These are phyloP conservation scores for Leccinum obscurum DNA, from an alignment of 768 basidiomycete genomes.

Conservation along the genomic window DNA sequence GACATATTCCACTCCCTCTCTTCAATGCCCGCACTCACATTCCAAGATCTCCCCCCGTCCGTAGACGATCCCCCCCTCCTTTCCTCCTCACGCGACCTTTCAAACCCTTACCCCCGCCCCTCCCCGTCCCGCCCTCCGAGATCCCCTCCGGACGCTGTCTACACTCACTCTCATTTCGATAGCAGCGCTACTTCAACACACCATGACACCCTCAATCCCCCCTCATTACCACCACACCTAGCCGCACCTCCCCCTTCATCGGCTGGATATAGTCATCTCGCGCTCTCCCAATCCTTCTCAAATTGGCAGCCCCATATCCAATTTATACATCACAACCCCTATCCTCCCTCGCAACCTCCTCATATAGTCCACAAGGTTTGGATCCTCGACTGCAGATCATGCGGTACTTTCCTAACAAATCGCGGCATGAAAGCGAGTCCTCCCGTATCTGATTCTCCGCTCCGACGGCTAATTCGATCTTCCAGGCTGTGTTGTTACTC, in stretches of 20 bases:
- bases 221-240: constrained; percentile 13
- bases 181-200: neutral
- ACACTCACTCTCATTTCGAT: constrained; percentile 31
- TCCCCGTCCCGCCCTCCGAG: constrained; percentile 20
- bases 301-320: constrained; percentile 38
- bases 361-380: constrained; percentile 70
- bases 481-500: constrained; percentile 78
- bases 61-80: constrained; percentile 6
- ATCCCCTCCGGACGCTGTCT: constrained; percentile 13
- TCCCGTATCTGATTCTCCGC: neutral
- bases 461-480: constrained; percentile 6
- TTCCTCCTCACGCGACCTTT: constrained; percentile 5
- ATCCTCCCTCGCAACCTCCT: constrained; percentile 39
- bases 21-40: constrained; percentile 32
- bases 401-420: constrained; percentile 75
- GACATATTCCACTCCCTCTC: constrained; percentile 31
- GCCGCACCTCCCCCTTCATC: constrained; percentile 20
- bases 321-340: constrained; percentile 42
- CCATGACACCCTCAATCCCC: constrained; percentile 20
- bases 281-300: constrained; percentile 13
- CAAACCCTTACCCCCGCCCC: constrained; percentile 26
- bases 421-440: constrained; percentile 77
- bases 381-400: constrained; percentile 76
- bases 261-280: constrained; percentile 30
- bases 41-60: constrained; percentile 7